Evolutionary conservation across 225 moss, liverwort and hornwort genomes (phyloP), one percentile per base, ranked within the genome.

Genomic region (Polytrichum commune): DNA sequence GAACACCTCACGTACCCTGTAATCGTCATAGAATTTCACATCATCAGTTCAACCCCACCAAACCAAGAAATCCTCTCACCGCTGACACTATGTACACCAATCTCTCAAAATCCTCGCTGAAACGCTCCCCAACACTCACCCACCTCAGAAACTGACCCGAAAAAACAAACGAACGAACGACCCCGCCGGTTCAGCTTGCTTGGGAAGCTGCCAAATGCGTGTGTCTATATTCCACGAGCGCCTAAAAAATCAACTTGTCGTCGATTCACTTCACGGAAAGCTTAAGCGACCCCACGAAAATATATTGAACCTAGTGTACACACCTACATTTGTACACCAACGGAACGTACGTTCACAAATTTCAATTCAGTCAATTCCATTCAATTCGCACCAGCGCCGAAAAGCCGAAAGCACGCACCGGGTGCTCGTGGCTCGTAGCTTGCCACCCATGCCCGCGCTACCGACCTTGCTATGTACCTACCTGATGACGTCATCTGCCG

Each of bases 401-500:
- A 46, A 46, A 46, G 46, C 13, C 46, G 16, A 46, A 13, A 46
- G 46, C 46, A 46, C 4, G 13, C 46, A 46, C 18, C 22, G 26
- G 27, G 20, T 5, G 55, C 79, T 76, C 60, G 75, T 81, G 84
- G 84, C 66, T 73, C 54, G 38, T 8, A 71, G 60, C 24, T 67
- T 9, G 81, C 78, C 84, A 84, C 75, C 63, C 18, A 80, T 68
- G 77, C 69, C 33, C 28, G 16, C 7, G 9, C 20, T 10, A 69
- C 28, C 28, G 69, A 69, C 55, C 69, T 55, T n/a, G n/a, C 58
- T 58, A 7, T 9, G 58, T 58, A 58, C 58, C 58, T 58, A 7
- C 32, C 58, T 18, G 32, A 2, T 67, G 72, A 80, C 79, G 73
- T 69, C 72, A 64, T 62, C 69, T 67, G 27, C 24, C 35, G 9